These are phyloP conservation scores for Mollisia scopiformis DNA, from an alignment of 2,329 filamentous ascomycete species.

Conservation along the genomic window DNA sequence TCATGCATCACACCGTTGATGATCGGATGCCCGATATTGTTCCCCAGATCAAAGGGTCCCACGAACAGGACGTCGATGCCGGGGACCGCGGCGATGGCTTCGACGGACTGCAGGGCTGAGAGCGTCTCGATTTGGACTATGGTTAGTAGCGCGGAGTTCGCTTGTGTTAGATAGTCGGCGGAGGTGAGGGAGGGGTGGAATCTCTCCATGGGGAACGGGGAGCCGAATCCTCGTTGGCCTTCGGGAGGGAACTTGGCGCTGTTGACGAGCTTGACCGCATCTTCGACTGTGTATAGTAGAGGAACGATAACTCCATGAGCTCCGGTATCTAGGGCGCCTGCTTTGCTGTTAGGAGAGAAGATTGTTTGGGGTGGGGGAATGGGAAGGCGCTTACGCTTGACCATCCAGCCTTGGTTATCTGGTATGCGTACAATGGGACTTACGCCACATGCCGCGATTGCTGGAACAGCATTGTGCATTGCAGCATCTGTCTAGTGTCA, in stretches of 20 bases:
- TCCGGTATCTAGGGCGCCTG: constrained; percentile 58
- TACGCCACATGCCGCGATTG: constrained; percentile 56
- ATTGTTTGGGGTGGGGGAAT: no score
- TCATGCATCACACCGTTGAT: constrained; percentile 61
- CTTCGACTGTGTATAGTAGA: constrained; percentile 56
- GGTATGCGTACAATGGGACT: constrained; percentile 61
- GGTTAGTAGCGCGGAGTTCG: constrained; percentile 60
- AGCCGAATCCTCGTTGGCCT: constrained; percentile 58
- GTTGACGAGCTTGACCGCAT: constrained; percentile 52
- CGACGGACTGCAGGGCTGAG: constrained; percentile 62
- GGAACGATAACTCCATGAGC: constrained; percentile 61
- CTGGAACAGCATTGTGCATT: constrained; percentile 61
- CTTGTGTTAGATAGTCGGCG: constrained; percentile 59
- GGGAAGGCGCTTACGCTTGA: constrained; percentile 58
- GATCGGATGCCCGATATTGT: constrained; percentile 65
- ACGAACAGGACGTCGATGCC: constrained; percentile 67
- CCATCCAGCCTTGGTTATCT: constrained; percentile 58
- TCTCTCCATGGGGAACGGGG: constrained; percentile 55
- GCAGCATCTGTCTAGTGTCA: constrained; percentile 45
- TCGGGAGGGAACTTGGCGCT: constrained; percentile 59
- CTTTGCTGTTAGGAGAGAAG: constrained; percentile 36
- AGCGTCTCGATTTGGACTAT: constrained; percentile 71
- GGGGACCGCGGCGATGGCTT: constrained; percentile 62
- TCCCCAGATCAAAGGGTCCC: constrained; percentile 67
- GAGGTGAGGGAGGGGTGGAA: constrained; percentile 51